Percentiles rank a stretch among this genome's conserved stretches.
These are phyloP conservation scores for Toxoplasma gondii DNA, from an alignment of 169 alveolate genomes.

Conservation along the genomic window DNA sequence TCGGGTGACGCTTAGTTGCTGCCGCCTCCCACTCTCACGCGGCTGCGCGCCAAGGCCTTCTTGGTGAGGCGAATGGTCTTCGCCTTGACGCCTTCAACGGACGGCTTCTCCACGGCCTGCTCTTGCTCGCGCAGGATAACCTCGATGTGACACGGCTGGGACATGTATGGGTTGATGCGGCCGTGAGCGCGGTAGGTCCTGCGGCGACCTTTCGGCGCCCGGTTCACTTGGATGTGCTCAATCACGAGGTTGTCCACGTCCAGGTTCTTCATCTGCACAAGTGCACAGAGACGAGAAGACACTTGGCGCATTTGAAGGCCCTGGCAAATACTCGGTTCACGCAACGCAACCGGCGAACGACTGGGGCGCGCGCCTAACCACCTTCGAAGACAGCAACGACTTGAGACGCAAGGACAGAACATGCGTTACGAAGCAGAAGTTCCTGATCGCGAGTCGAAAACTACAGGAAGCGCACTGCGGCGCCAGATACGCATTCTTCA, in stretches of 20 bases:
- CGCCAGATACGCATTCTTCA: too few relatives aligned
- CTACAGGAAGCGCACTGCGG: too few relatives aligned
- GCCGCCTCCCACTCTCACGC: constrained; percentile 72
- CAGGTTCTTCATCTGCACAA: constrained; percentile 86
- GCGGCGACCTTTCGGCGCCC: constrained; percentile 97
- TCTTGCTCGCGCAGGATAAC: constrained; percentile 86
- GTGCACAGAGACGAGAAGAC: background rate
- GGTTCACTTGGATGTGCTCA: constrained; percentile 93
- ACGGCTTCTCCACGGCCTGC: constrained; percentile 83
- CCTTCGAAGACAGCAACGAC: too few relatives aligned
- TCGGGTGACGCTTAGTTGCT: constrained; percentile 43
- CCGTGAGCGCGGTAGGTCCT: constrained; percentile 99
- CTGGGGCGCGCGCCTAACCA: too few relatives aligned
- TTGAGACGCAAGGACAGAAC: too few relatives aligned
- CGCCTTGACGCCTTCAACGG: constrained; percentile 60
- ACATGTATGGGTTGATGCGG: constrained; percentile 92
- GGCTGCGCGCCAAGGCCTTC: constrained; percentile 83
- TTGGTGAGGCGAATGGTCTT: constrained; percentile 80
- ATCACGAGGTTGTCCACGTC: constrained; percentile 91
- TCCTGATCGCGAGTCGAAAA: too few relatives aligned
- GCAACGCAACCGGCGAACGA: too few relatives aligned
- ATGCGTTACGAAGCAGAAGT: too few relatives aligned
- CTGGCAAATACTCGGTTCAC: too few relatives aligned
- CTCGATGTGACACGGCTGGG: constrained; percentile 91
- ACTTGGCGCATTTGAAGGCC: too few relatives aligned